These are phyloP conservation scores for Bodo saltans DNA, from an alignment of 78 protist genomes.

Conservation along the genomic window DNA sequence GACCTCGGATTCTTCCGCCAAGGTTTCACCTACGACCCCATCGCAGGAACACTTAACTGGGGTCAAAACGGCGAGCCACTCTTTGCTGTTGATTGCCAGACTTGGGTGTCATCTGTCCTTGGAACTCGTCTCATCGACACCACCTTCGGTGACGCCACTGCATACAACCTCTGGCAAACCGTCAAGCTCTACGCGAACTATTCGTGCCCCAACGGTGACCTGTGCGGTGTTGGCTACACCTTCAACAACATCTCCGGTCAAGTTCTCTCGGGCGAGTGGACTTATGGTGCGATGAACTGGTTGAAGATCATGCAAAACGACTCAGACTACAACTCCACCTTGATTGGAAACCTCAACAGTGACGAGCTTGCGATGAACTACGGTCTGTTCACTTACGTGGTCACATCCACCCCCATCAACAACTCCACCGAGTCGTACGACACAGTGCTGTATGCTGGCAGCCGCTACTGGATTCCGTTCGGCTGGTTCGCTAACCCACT, in stretches of 20 bases:
- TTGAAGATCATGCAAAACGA: neutral
- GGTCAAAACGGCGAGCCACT: neutral
- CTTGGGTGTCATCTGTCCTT: slow-evolving; percentile 17
- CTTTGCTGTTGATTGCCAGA: slow-evolving; percentile 37
- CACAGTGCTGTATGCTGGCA: neutral
- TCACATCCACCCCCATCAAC: neutral
- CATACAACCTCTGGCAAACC: slow-evolving; percentile 6
- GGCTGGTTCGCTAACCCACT: slow-evolving; percentile 31
- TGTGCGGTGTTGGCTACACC: slow-evolving; percentile 16
- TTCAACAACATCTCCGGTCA: neutral
- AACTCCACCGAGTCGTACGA: neutral
- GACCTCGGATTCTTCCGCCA: slow-evolving; percentile 16
- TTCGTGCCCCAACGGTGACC: neutral
- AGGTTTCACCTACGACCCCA: neutral
- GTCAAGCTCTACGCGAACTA: neutral
- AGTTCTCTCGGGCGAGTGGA: slow-evolving; percentile 28
- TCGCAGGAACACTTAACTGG: neutral
- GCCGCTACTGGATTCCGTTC: slow-evolving; percentile 23
- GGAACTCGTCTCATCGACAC: slow-evolving; percentile 8
- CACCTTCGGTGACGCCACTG: neutral
- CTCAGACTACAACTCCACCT: neutral
- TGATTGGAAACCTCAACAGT: neutral
- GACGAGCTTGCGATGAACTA: neutral
- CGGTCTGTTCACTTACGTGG: neutral
- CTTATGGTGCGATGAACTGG: slow-evolving; percentile 24